Evolutionary conservation across 164 flowering plant species (phyloP).

Genomic region (Echeveria elegans): DNA sequence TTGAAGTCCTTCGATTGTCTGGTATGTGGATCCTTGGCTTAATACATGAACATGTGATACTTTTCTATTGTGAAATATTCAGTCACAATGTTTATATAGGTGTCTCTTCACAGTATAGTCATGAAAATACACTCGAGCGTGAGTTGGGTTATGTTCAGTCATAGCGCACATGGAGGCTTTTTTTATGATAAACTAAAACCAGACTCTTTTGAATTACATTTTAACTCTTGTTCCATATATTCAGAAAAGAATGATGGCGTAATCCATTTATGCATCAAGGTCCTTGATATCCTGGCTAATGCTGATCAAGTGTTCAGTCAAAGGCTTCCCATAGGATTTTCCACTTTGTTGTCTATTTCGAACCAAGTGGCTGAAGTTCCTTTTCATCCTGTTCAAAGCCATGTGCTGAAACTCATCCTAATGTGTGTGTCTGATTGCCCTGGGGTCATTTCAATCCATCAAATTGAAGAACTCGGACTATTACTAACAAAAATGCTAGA

Average conservation of each 20-base stretch:
- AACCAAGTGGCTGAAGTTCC: slow-evolving; percentile 66
- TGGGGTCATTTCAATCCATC: slow-evolving; percentile 54
- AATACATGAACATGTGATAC: background rate
- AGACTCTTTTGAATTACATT: slow-evolving; percentile 3
- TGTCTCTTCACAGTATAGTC: background rate
- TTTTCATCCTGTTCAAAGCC: slow-evolving; percentile 71
- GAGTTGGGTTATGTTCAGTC: background rate
- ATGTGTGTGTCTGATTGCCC: slow-evolving; percentile 57
- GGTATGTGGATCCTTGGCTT: slow-evolving; percentile 27
- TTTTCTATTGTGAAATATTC: background rate
- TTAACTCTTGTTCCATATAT: slow-evolving; percentile 9
- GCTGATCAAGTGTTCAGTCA: slow-evolving; percentile 59
- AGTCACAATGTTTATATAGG: background rate
- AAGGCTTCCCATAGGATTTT: slow-evolving; percentile 73
- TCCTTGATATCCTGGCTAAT: slow-evolving; percentile 58
- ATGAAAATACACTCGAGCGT: background rate
- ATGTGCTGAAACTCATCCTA: slow-evolving; percentile 51
- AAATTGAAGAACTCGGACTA: slow-evolving; percentile 48
- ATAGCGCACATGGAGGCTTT: background rate
- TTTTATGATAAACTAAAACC: background rate
- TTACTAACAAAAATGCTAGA: slow-evolving; percentile 53
- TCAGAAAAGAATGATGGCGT: slow-evolving; percentile 60
- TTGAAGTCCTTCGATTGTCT: slow-evolving; percentile 82
- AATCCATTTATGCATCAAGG: slow-evolving; percentile 57
- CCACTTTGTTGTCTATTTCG: slow-evolving; percentile 64